Percentiles rank a stretch among this genome's conserved stretches.
phyloP scores from a whole-genome alignment of 164 flowering plant genomes.

The Stephania japonica region DNA sequence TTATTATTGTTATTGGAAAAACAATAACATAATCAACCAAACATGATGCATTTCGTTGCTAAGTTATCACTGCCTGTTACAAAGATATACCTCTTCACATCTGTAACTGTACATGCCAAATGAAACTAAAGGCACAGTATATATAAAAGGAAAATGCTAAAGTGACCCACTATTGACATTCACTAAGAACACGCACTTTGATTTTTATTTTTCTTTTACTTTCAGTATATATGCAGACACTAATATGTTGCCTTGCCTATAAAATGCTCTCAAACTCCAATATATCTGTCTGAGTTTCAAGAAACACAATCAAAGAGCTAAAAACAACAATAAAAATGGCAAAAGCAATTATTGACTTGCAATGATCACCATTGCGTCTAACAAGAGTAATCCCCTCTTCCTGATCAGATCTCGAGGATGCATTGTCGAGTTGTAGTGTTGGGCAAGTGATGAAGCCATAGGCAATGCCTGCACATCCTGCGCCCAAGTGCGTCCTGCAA shows the following conservation, averaged over 20 bases:
- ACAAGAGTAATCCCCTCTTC: conserved; percentile 45
- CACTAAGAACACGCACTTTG: too few relatives aligned
- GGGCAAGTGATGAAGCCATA: conserved; percentile 56
- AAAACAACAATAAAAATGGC: conserved; percentile 31
- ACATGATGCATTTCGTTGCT: background rate
- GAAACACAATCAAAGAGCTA: conserved; percentile 30
- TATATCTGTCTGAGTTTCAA: conserved; percentile 38
- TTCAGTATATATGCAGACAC: background rate
- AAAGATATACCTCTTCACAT: background rate
- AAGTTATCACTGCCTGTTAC: background rate
- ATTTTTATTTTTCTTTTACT: too few relatives aligned
- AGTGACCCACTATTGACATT: too few relatives aligned
- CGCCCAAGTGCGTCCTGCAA: conserved; percentile 58
- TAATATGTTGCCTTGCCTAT: background rate
- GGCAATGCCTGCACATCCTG: conserved; percentile 43
- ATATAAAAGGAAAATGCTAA: too few relatives aligned
- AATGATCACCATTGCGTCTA: conserved; percentile 38
- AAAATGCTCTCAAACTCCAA: conserved; percentile 12
- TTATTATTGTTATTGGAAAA: too few relatives aligned
- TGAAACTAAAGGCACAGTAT: background rate
- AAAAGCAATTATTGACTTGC: conserved; percentile 42
- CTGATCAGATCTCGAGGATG: conserved; percentile 36
- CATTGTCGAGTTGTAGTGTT: conserved; percentile 34
- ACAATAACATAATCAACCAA: background rate
- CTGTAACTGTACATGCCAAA: background rate